These are phyloP conservation scores for Starmera dryadoides DNA, from an alignment of 805 yeast genomes.

Conservation along the genomic window DNA sequence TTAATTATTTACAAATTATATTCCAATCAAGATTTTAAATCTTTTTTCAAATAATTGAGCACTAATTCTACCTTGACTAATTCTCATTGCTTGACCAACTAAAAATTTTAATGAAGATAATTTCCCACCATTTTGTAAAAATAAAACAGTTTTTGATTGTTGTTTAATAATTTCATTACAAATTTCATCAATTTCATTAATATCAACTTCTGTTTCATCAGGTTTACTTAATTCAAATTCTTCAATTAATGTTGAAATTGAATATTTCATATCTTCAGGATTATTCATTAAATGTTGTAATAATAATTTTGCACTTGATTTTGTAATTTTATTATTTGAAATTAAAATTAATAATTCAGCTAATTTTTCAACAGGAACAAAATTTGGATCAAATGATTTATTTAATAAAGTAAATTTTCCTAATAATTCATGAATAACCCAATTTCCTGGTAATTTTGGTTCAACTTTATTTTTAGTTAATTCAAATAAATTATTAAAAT, in stretches of 20 bases:
- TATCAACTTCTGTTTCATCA: slow-evolving; percentile 26
- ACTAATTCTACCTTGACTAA: slow-evolving; percentile 53
- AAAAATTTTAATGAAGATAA: slow-evolving; percentile 63
- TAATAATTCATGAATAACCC: slow-evolving; percentile 76
- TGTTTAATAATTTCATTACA: slow-evolving; percentile 30
- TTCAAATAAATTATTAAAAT: slow-evolving; percentile 40
- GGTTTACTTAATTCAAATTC: slow-evolving; percentile 42
- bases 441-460: slow-evolving; percentile 50
- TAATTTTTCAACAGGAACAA: slow-evolving; percentile 36
- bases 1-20: not conserved
- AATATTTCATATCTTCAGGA: slow-evolving; percentile 27
- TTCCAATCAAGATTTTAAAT: slow-evolving; percentile 20
- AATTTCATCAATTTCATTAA: slow-evolving; percentile 22
- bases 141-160: slow-evolving; percentile 46
- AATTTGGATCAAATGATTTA: slow-evolving; percentile 22
- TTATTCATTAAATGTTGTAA: slow-evolving; percentile 53
- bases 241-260: slow-evolving; percentile 40
- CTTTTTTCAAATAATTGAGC: slow-evolving; percentile 26
- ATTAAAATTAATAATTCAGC: slow-evolving; percentile 50
- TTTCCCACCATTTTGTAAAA: slow-evolving; percentile 50
- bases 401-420: slow-evolving; percentile 58
- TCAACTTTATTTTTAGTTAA: slow-evolving; percentile 18
- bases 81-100: slow-evolving; percentile 80
- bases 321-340: slow-evolving; percentile 39
- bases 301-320: slow-evolving; percentile 60